A percentile compares a stretch with the other conserved stretches of the same genome.
Conservation (phyloP, 2,329 filamentous ascomycete species). For the Clonostachys sp. region DNA sequence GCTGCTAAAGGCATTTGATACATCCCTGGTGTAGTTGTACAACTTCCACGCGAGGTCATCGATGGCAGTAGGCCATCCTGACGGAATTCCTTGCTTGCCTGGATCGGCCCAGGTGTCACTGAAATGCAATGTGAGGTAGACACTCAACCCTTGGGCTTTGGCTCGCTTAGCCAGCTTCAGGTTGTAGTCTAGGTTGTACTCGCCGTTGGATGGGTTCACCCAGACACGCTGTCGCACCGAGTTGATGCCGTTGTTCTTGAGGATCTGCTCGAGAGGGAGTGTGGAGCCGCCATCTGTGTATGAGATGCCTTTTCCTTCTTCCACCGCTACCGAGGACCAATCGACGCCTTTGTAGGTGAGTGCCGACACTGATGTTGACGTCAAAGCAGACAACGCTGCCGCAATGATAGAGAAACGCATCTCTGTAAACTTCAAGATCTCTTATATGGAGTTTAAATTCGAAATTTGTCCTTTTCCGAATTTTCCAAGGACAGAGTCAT, state of each 20-base stretch:
- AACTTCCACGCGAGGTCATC: constrained; percentile 55
- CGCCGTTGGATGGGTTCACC: constrained; percentile 62
- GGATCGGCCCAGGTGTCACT: constrained; percentile 72
- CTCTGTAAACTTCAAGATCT: too few species aligned
- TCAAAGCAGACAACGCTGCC: too few species aligned
- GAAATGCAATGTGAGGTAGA: constrained; percentile 62
- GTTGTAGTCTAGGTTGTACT: constrained; percentile 68
- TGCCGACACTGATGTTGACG: constrained; percentile 13
- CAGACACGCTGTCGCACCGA: constrained; percentile 67
- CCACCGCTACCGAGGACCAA: constrained; percentile 63
- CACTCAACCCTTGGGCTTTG: constrained; percentile 53
- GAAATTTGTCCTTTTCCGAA: too few species aligned
- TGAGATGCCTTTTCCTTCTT: constrained; percentile 54
- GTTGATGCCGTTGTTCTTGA: constrained; percentile 59
- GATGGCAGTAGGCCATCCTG: constrained; percentile 58
- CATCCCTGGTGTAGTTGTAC: constrained; percentile 64
- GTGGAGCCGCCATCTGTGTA: constrained; percentile 51
- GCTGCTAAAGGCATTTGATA: constrained; percentile 55
- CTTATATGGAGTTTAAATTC: too few species aligned
- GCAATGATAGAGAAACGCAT: too few species aligned
- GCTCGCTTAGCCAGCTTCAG: constrained; percentile 62
- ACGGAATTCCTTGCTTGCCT: constrained; percentile 54
- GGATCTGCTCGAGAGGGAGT: constrained; percentile 57
- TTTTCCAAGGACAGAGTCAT: too few species aligned
- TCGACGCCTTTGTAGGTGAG: constrained; percentile 64